phyloP scores from a whole-genome alignment of 805 yeast genomes.

The Yamadazyma paraphyllophila region DNA sequence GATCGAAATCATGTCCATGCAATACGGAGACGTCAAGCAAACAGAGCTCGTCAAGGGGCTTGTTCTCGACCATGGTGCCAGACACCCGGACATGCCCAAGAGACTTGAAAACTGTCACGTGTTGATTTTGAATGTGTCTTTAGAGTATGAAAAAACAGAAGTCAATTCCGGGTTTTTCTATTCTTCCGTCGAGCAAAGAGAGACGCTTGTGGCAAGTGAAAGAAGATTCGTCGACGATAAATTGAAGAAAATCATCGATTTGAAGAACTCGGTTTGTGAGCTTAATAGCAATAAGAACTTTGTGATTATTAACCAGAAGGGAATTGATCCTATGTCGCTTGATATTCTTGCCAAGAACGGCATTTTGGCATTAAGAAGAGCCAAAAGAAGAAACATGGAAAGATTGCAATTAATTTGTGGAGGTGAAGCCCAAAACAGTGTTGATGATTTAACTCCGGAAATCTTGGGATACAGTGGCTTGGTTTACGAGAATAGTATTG shows the following conservation, averaged over 20 bases:
- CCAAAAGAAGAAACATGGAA: slow-evolving; percentile 99
- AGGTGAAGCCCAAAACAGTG: slow-evolving; percentile 97
- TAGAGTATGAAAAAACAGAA: slow-evolving; percentile 97
- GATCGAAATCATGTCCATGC: slow-evolving; percentile 99
- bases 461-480: slow-evolving; percentile 86
- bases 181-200: slow-evolving; percentile 94
- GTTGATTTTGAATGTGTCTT: slow-evolving; percentile 85
- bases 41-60: slow-evolving; percentile 83
- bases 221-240: slow-evolving; percentile 93
- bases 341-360: slow-evolving; percentile 91
- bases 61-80: slow-evolving; percentile 96
- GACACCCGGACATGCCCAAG: slow-evolving; percentile 99
- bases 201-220: slow-evolving; percentile 88
- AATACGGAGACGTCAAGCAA: slow-evolving; percentile 81
- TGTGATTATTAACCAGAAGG: slow-evolving; percentile 96
- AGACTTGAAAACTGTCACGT: slow-evolving; percentile 79
- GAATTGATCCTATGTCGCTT: slow-evolving; percentile 96
- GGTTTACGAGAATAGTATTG: slow-evolving; percentile 89
- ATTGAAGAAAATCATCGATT: slow-evolving; percentile 83
- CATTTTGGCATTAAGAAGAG: slow-evolving; percentile 93
- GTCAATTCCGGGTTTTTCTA: slow-evolving; percentile 95
- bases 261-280: slow-evolving; percentile 89
- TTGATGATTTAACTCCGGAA: slow-evolving; percentile 81
- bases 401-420: slow-evolving; percentile 94
- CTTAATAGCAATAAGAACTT: slow-evolving; percentile 70